These are phyloP conservation scores for Aspergillus felis DNA, from an alignment of 2,329 filamentous ascomycete species.

Conservation along the genomic window DNA sequence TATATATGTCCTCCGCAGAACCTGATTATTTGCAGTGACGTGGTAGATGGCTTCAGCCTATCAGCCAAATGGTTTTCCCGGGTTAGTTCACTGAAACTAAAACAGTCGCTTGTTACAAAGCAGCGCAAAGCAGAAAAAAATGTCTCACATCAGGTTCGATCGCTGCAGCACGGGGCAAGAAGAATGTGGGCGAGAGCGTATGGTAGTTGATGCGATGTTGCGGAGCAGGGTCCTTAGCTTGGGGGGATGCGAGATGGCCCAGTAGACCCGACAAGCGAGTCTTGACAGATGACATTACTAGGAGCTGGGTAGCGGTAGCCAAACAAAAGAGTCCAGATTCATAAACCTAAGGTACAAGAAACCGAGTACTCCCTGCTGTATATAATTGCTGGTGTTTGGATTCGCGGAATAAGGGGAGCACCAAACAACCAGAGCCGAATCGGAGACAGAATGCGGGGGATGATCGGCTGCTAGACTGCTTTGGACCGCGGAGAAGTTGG, in stretches of 20 bases:
- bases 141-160: slow-evolving; percentile 73
- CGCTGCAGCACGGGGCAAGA: slow-evolving; percentile 76
- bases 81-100: not conserved
- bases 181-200: slow-evolving; percentile 80
- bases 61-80: not conserved
- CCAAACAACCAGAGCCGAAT: not conserved
- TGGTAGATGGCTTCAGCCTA: slow-evolving; percentile 79
- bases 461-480: not conserved
- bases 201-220: slow-evolving; percentile 39
- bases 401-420: not conserved
- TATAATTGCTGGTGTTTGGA: not conserved
- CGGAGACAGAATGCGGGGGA: slow-evolving; percentile 10
- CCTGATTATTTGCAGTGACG: slow-evolving; percentile 70
- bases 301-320: not conserved
- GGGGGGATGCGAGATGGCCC: slow-evolving; percentile 25
- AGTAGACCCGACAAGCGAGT: slow-evolving; percentile 27
- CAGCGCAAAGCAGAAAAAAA: not conserved
- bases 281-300: slow-evolving; percentile 25
- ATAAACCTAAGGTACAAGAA: not conserved
- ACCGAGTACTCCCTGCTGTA: not conserved
- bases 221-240: slow-evolving; percentile 14
- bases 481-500: slow-evolving; percentile 8
- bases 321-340: not conserved
- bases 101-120: not conserved
- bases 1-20: slow-evolving; percentile 71